Evolutionary conservation across 1,284 basidiomycete species (phyloP).

Genomic region (Exobasidium cylindrosporum): DNA sequence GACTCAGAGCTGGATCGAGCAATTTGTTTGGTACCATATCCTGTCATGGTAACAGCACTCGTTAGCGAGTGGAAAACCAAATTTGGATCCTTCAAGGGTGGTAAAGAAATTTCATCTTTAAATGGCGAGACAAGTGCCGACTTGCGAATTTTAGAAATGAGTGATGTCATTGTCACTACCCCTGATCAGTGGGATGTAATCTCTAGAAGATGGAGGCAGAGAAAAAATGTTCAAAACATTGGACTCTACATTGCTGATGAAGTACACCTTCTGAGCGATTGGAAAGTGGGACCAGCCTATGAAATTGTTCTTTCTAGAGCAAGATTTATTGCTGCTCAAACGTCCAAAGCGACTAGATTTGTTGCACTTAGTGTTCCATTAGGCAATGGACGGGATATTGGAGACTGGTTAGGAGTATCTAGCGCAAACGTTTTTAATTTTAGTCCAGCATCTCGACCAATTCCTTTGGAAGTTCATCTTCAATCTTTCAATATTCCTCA

Average conservation of each 20-base stretch:
- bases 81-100: constrained; percentile 76
- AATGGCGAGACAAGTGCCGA: constrained; percentile 95
- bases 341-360: constrained; percentile 82
- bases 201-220: constrained; percentile 91
- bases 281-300: constrained; percentile 89
- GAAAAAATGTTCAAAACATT: constrained; percentile 92
- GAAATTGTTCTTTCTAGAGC: constrained; percentile 92
- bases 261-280: constrained; percentile 81
- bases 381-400: constrained; percentile 91
- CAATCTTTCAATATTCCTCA: constrained; percentile 94
- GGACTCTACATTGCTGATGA: constrained; percentile 93
- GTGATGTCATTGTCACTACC: constrained; percentile 83
- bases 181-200: constrained; percentile 89
- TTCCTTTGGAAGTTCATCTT: constrained; percentile 95
- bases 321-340: constrained; percentile 92
- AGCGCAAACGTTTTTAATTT: constrained; percentile 93
- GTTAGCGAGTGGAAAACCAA: constrained; percentile 84
- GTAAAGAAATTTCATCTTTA: constrained; percentile 86
- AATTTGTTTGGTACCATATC: constrained; percentile 93
- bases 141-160: constrained; percentile 73
- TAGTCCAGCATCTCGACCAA: constrained; percentile 84
- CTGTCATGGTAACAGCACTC: constrained; percentile 90
- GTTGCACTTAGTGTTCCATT: constrained; percentile 91
- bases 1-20: constrained; percentile 66
- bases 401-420: constrained; percentile 95